Evolutionary conservation across 2,329 filamentous ascomycete genomes (phyloP).

Genomic region (Curvularia eragrostidis): DNA sequence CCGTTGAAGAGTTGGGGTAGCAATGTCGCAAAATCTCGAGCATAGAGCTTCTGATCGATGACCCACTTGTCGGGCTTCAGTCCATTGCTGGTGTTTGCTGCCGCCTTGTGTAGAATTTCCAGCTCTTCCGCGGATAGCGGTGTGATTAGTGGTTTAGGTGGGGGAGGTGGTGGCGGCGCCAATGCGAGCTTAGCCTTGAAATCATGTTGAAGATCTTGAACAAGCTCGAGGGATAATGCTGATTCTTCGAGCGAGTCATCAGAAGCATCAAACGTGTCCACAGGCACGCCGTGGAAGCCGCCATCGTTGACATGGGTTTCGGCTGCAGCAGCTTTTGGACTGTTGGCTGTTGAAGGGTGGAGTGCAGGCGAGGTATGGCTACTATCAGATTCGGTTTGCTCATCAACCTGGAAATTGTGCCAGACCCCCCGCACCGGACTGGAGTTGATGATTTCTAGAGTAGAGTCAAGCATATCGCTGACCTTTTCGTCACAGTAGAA

Average conservation of each 20-base stretch:
- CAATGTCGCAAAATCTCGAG: constrained; percentile 70
- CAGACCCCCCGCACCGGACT: constrained; percentile 16
- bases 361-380: neutral
- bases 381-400: constrained; percentile 4
- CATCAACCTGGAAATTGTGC: constrained; percentile 16
- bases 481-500: constrained; percentile 32
- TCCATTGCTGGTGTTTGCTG: constrained; percentile 25
- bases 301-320: constrained; percentile 5
- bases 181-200: constrained; percentile 23
- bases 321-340: neutral
- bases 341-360: constrained; percentile 1
- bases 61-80: constrained; percentile 19
- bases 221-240: constrained; percentile 29
- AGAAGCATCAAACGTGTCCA: constrained; percentile 18
- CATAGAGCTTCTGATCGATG: constrained; percentile 51
- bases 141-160: constrained; percentile 29
- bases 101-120: constrained; percentile 20
- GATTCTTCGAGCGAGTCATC: constrained; percentile 32
- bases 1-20: constrained; percentile 44
- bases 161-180: constrained; percentile 16
- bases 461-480: constrained; percentile 34
- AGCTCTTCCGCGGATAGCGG: constrained; percentile 27
- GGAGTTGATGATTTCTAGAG: constrained; percentile 25
- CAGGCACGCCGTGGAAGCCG: constrained; percentile 23
- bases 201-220: constrained; percentile 26